Conservation (phyloP, 2,329 filamentous ascomycete species). For the Aspergillus novoparasiticus region DNA sequence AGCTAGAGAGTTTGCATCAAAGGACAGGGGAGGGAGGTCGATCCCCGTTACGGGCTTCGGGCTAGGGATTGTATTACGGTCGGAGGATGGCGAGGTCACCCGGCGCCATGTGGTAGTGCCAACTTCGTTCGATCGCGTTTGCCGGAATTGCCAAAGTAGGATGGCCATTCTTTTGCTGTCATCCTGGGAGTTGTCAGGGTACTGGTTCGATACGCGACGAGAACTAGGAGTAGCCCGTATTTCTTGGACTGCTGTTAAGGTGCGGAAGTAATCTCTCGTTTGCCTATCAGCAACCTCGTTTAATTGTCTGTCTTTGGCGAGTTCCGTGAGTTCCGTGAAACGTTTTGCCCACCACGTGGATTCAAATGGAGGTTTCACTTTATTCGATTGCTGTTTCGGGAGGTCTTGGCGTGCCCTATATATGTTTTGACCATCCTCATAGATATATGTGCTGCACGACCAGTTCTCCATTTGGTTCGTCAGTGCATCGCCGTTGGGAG, state of each 20-base stretch:
- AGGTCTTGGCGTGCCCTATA: constrained; percentile 37
- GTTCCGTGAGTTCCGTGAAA: constrained; percentile 39
- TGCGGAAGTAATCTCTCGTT: constrained; percentile 40
- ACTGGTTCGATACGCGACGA: constrained; percentile 31
- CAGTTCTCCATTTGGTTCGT: constrained; percentile 44
- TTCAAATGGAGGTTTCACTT: constrained; percentile 47
- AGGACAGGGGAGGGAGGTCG: constrained; percentile 39
- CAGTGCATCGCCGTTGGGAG: constrained; percentile 33
- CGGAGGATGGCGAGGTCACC: constrained; percentile 39
- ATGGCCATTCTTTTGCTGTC: constrained; percentile 45
- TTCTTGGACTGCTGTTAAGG: constrained; percentile 50
- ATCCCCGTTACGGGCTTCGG: constrained; percentile 35
- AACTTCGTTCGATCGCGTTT: constrained; percentile 42
- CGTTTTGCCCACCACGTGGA: constrained; percentile 49
- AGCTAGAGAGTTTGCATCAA: constrained; percentile 38
- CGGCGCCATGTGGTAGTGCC: constrained; percentile 50
- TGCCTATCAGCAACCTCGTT: constrained; percentile 42
- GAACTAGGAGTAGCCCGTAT: constrained; percentile 38
- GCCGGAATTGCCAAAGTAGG: constrained; percentile 50
- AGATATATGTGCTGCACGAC: constrained; percentile 47
- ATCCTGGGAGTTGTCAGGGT: constrained; percentile 25
- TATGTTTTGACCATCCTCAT: constrained; percentile 38
- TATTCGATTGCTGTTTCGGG: constrained; percentile 39
- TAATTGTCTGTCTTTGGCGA: constrained; percentile 41
- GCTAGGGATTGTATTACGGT: constrained; percentile 41